Base-by-base conservation (phyloP, 352 stramenopile genomes). In the Phytopythium boreale region DNA sequence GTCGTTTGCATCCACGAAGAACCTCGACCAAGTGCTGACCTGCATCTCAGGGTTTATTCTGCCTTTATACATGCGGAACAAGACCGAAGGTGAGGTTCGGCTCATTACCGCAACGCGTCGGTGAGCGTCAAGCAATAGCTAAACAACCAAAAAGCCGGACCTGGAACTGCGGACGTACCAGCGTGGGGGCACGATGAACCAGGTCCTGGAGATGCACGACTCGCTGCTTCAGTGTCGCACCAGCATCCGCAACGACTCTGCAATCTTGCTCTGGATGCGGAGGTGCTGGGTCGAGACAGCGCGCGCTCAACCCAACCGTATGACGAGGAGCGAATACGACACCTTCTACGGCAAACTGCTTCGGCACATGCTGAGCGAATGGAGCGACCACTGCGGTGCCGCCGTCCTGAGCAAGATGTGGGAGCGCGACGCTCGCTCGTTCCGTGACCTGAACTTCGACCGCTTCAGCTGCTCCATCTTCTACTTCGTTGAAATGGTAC, bases 401-500 rank as follows among this genome's bases (percentile, higher is more conserved):
- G 56, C 64, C 8, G 64, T 78, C 12, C 29, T 82, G 26, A 19
- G 2, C 37, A 80, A 72, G 56, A 72, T 82, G 69, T 76, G 75
- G 64, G 46, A 52, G 17, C 72, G 66, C 11, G 72, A 82, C 53
- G 64, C 70, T 24, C 64, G 53, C 15, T 64, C 51, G 37, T 66
- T 76, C 47, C 9, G n/a, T 12, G 50, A 66, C 12, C 51, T 86
- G 29, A 74, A 79, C 60, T 66, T 75, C 11, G 65, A 79, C 2
- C 76, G 74, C 39, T 86, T 86, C 53, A 70, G 70, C 58, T 80
- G 69, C 68, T 80, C 77, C 14, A 39, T 86, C 9, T 83, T 83
- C 56, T 74, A 66, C 51, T 86, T 80, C 46, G 68, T 70, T 55
- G 74, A 86, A 46, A 79, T 83, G 69, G 74, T 84, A 24, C 49